Conservation (phyloP, 495 filamentous ascomycete species). For the Pseudevernia furfuracea region DNA sequence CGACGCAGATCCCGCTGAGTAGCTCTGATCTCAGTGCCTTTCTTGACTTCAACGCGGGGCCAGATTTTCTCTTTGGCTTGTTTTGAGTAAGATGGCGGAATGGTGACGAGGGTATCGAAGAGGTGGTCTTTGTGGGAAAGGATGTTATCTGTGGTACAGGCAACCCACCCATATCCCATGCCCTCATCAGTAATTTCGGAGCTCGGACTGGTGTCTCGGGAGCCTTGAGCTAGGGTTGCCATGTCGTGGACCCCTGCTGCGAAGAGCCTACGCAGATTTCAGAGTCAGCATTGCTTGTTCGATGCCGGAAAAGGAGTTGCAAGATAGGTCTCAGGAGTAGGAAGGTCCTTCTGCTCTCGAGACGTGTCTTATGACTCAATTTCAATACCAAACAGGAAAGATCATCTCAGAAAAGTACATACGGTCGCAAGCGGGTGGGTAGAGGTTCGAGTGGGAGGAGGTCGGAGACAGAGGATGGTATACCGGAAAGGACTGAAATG, state of each 20-base stretch:
- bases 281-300: too few species aligned
- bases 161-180: conserved; percentile 67
- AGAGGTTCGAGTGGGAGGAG: conserved; percentile 53
- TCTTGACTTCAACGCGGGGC: conserved; percentile 63
- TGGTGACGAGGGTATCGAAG: conserved; percentile 78
- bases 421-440: conserved; percentile 58
- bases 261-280: too few species aligned
- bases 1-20: conserved; percentile 84
- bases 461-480: conserved; percentile 56
- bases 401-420: too few species aligned
- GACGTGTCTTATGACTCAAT: too few species aligned
- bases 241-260: conserved; percentile 90
- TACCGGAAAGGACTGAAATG: conserved; percentile 79
- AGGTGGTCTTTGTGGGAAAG: conserved; percentile 74
- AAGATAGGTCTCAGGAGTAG: too few species aligned
- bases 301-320: too few species aligned
- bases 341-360: too few species aligned
- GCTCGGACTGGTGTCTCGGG: conserved; percentile 26
- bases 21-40: conserved; percentile 61
- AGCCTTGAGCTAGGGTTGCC: conserved; percentile 51
- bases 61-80: conserved; percentile 53
- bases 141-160: conserved; percentile 90
- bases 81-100: conserved; percentile 59
- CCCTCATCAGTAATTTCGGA: conserved; percentile 34
- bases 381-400: too few species aligned